Evolutionary conservation across 2,329 filamentous ascomycete species (phyloP).

Genomic region (Fusarium buxicola): DNA sequence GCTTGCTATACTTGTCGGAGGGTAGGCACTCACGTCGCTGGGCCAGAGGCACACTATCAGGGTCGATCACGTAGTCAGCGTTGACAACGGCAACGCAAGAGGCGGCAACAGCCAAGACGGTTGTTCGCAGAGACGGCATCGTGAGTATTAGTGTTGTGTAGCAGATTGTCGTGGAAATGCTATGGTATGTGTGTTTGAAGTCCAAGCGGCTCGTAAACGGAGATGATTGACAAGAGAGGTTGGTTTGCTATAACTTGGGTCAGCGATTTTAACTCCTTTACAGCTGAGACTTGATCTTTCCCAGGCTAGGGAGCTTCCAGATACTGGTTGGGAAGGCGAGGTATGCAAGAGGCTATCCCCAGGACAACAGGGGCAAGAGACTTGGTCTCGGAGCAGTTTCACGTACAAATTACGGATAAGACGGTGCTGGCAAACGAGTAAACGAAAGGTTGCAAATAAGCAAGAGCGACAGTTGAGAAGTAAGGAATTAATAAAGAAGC

Average conservation of each 20-base stretch:
- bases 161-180: conserved; percentile 8
- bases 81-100: conserved; percentile 63
- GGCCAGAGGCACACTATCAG: conserved; percentile 65
- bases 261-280: conserved; percentile 24
- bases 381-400: conserved; percentile 4
- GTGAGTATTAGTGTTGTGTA: conserved; percentile 34
- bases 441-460: background rate
- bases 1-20: background rate
- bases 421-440: background rate
- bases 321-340: conserved; percentile 21
- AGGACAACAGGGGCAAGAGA: conserved; percentile 28
- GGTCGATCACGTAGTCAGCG: conserved; percentile 71
- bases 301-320: conserved; percentile 3
- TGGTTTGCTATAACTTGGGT: conserved; percentile 18
- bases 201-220: conserved; percentile 20
- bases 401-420: conserved; percentile 28
- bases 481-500: background rate
- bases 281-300: conserved; percentile 11
- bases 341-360: conserved; percentile 27
- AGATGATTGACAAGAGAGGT: conserved; percentile 20
- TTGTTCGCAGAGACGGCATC: conserved; percentile 68
- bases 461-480: conserved; percentile 11
- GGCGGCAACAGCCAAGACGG: conserved; percentile 66
- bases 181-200: conserved; percentile 23
- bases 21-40: conserved; percentile 61